These are phyloP conservation scores for Solanum okadae DNA, from an alignment of 257 asterid species.

Conservation along the genomic window DNA sequence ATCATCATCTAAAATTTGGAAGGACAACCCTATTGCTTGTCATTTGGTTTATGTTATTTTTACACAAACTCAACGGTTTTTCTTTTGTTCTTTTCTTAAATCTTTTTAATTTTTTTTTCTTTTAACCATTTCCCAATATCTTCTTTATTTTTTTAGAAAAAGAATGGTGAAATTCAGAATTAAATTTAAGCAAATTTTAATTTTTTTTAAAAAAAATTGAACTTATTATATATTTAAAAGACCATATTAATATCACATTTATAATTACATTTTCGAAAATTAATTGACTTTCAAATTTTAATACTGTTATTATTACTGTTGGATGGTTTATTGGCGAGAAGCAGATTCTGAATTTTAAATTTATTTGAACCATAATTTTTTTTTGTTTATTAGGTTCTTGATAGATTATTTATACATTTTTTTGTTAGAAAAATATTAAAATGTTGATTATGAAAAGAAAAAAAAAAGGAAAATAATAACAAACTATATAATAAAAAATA, in stretches of 20 bases:
- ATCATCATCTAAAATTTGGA: not conserved
- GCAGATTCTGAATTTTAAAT: not conserved
- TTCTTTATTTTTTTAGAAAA: not conserved
- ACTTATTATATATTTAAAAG: not conserved
- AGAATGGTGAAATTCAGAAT: not conserved
- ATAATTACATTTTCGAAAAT: not conserved
- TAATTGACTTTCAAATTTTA: not conserved
- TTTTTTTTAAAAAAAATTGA: not conserved
- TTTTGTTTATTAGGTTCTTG: not conserved
- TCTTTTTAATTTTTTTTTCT: not conserved
- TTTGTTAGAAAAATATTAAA: not conserved
- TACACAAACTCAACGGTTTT: not conserved
- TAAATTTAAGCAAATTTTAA: not conserved
- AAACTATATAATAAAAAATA: no score
- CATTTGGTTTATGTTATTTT: slow-evolving; percentile 2
- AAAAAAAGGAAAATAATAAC: not conserved
- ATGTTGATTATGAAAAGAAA: not conserved
- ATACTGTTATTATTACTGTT: not conserved
- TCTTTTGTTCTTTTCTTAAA: not conserved
- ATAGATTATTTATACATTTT: not conserved
- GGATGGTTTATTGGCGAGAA: not conserved
- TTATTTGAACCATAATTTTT: not conserved
- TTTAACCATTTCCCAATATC: not conserved
- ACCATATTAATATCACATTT: not conserved
- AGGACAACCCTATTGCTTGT: not conserved